phyloP scores from a whole-genome alignment of 176 grass and related monocot genomes.

The Areca catechu region DNA sequence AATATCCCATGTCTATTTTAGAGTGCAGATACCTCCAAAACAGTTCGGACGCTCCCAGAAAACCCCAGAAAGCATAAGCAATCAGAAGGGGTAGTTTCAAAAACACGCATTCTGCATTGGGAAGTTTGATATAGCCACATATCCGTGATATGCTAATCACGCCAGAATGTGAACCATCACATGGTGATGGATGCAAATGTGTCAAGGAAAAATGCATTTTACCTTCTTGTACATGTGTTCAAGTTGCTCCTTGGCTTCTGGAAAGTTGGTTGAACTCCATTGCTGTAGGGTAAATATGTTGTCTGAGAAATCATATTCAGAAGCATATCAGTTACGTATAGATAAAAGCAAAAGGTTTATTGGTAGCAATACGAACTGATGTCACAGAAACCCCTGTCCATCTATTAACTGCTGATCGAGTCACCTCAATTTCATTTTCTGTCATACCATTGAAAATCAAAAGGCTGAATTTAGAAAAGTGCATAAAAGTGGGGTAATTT shows the following conservation, averaged over 20 bases:
- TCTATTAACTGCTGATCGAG: slow-evolving; percentile 75
- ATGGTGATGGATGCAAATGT: not conserved
- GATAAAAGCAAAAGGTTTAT: too few relatives aligned
- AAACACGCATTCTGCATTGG: too few relatives aligned
- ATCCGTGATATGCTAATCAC: too few relatives aligned
- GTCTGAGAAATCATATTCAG: slow-evolving; percentile 38
- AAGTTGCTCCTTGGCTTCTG: too few relatives aligned
- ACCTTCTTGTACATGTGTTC: too few relatives aligned
- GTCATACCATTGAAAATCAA: slow-evolving; percentile 16
- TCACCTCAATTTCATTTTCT: slow-evolving; percentile 68
- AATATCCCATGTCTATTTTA: too few relatives aligned
- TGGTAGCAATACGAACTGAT: not conserved
- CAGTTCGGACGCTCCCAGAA: too few relatives aligned
- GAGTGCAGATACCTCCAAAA: too few relatives aligned
- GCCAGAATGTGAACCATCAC: too few relatives aligned
- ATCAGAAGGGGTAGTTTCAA: too few relatives aligned
- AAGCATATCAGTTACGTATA: not conserved
- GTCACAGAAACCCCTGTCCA: slow-evolving; percentile 63
- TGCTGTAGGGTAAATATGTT: slow-evolving; percentile 94
- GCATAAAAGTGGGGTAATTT: not conserved
- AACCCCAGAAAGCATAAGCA: too few relatives aligned
- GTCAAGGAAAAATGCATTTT: slow-evolving; percentile 10
- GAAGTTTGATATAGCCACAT: too few relatives aligned
- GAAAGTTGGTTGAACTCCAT: slow-evolving; percentile 91
- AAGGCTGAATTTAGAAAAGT: not conserved